Evolutionary conservation across 2,329 filamentous ascomycete species (phyloP).

Genomic region (Acrocalymma vagum): DNA sequence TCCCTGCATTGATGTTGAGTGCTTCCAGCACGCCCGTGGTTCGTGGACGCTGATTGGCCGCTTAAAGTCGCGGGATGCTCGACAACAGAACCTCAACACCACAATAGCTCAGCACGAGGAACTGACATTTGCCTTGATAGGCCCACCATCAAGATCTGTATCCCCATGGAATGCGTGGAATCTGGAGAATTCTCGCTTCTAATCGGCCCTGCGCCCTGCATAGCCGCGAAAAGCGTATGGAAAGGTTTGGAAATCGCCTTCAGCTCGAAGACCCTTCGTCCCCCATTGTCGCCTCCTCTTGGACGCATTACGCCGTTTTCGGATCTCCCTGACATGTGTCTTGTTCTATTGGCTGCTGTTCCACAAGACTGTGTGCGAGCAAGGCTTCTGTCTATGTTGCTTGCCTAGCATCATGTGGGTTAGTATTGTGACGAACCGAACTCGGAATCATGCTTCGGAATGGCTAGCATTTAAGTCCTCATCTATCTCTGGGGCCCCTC

Average conservation of each 20-base stretch:
- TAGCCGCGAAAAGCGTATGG: slow-evolving; percentile 38
- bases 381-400: slow-evolving; percentile 27
- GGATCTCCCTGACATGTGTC: slow-evolving; percentile 41
- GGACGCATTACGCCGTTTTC: slow-evolving; percentile 22
- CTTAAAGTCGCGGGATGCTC: slow-evolving; percentile 24
- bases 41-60: slow-evolving; percentile 37
- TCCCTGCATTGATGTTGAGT: slow-evolving; percentile 37
- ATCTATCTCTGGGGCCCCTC: slow-evolving; percentile 19
- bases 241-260: slow-evolving; percentile 7
- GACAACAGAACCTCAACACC: slow-evolving; percentile 44
- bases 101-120: slow-evolving; percentile 41
- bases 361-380: slow-evolving; percentile 15
- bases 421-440: slow-evolving; percentile 41
- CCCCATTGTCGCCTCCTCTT: slow-evolving; percentile 21
- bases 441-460: slow-evolving; percentile 39
- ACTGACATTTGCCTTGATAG: slow-evolving; percentile 38
- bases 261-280: slow-evolving; percentile 17
- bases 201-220: slow-evolving; percentile 40
- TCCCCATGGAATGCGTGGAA: slow-evolving; percentile 17
- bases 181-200: slow-evolving; percentile 39
- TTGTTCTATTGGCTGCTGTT: slow-evolving; percentile 41
- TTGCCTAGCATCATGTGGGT: slow-evolving; percentile 42
- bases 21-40: slow-evolving; percentile 34
- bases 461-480: slow-evolving; percentile 38
- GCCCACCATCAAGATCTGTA: slow-evolving; percentile 14